phyloP scores from a whole-genome alignment of 306 rosid genomes.

The Begonia loranthoides region DNA sequence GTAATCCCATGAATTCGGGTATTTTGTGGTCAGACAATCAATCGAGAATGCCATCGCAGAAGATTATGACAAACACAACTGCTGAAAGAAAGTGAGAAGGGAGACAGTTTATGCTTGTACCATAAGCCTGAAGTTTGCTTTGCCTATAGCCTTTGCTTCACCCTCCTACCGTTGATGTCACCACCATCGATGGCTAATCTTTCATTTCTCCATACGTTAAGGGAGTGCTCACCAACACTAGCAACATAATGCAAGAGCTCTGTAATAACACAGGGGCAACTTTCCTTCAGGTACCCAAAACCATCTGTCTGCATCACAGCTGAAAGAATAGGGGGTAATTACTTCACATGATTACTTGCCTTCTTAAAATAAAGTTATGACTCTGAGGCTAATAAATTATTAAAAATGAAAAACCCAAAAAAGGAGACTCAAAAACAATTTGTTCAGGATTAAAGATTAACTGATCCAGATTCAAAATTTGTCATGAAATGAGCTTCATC shows the following conservation, averaged over 20 bases:
- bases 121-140: too few relatives aligned
- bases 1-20: too few relatives aligned
- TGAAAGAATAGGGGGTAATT: slow-evolving; percentile 9
- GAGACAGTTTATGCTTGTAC: too few relatives aligned
- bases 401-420: background rate
- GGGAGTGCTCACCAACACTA: slow-evolving; percentile 52
- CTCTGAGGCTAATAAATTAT: slow-evolving; percentile 5
- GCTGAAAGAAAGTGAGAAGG: too few relatives aligned
- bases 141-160: slow-evolving; percentile 66
- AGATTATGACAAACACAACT: too few relatives aligned
- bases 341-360: too few relatives aligned
- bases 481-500: too few relatives aligned
- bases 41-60: too few relatives aligned
- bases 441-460: too few relatives aligned
- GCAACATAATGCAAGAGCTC: slow-evolving; percentile 81
- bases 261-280: slow-evolving; percentile 71
- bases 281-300: slow-evolving; percentile 74
- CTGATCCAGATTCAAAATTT: too few relatives aligned
- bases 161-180: slow-evolving; percentile 73
- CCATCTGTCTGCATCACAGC: slow-evolving; percentile 95
- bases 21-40: too few relatives aligned
- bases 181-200: slow-evolving; percentile 59
- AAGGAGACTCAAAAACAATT: background rate
- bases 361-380: background rate
- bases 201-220: slow-evolving; percentile 35